Conservation (phyloP, 306 rosid species). For the Ammopiptanthus mongolicus region DNA sequence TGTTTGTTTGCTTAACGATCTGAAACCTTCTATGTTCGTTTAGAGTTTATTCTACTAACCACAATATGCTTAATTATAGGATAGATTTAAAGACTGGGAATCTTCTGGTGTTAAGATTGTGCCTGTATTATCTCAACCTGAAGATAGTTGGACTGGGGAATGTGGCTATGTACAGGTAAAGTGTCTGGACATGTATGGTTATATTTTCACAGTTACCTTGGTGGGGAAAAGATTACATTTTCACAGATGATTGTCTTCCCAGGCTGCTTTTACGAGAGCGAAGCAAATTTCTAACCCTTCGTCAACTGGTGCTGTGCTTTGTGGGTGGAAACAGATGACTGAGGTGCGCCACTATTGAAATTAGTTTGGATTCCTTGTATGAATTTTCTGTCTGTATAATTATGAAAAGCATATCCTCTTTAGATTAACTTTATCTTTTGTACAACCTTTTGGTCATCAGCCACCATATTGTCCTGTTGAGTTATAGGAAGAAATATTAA, state of each 20-base stretch:
- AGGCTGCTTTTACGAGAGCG: constrained; percentile 85
- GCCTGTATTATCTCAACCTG: constrained; percentile 90
- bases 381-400: not conserved
- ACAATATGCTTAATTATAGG: constrained; percentile 42
- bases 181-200: not conserved
- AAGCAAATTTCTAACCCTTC: constrained; percentile 60
- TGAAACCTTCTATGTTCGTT: not conserved
- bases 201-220: constrained; percentile 11
- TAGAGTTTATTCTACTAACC: constrained; percentile 15
- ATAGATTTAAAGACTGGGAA: constrained; percentile 87
- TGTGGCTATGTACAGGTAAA: constrained; percentile 84
- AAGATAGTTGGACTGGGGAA: constrained; percentile 71
- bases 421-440: not conserved
- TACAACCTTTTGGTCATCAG: not conserved
- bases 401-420: not conserved
- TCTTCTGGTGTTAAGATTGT: constrained; percentile 81
- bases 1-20: constrained; percentile 3
- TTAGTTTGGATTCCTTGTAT: not conserved
- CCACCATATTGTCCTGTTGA: not conserved
- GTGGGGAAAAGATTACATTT: not conserved
- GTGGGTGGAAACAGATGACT: constrained; percentile 93
- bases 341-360: constrained; percentile 46
- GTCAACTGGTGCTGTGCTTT: constrained; percentile 69
- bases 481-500: not conserved
- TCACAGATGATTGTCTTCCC: constrained; percentile 21